Percentiles rank a stretch among this genome's conserved stretches.
Conservation (phyloP, 73 alveolate species). For the Breviolum minutum region DNA sequence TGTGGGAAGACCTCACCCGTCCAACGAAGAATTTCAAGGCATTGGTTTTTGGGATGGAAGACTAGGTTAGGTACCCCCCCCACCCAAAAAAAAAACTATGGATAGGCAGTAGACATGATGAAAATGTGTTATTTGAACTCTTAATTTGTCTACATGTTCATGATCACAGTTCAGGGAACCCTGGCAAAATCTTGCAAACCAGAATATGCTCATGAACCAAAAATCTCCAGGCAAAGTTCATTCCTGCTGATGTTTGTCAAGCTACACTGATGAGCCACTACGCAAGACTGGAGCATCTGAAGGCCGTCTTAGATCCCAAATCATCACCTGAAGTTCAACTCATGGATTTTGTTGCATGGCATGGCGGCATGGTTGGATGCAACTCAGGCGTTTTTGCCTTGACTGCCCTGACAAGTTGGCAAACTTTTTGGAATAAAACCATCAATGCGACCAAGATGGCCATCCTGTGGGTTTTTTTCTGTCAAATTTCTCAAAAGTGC, state of each 20-base stretch:
- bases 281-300: conserved; percentile 98
- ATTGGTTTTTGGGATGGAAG: neutral
- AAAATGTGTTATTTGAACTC: too few species aligned
- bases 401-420: too few species aligned
- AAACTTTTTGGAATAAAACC: too few species aligned
- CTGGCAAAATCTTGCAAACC: too few species aligned
- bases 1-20: conserved; percentile 96
- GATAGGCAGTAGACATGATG: neutral
- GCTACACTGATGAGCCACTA: conserved; percentile 96
- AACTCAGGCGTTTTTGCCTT: neutral
- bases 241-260: neutral
- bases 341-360: too few species aligned
- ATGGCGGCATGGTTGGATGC: neutral
- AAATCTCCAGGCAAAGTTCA: neutral
- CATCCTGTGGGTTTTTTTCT: too few species aligned
- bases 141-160: too few species aligned
- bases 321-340: conserved; percentile 96
- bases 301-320: conserved; percentile 97
- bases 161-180: too few species aligned
- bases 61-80: neutral
- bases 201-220: too few species aligned
- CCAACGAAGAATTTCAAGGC: neutral
- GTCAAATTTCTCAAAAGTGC: too few species aligned
- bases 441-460: too few species aligned
- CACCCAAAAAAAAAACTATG: neutral